Base-by-base conservation (phyloP, 768 basidiomycete species). In the Inosperma sp. region DNA sequence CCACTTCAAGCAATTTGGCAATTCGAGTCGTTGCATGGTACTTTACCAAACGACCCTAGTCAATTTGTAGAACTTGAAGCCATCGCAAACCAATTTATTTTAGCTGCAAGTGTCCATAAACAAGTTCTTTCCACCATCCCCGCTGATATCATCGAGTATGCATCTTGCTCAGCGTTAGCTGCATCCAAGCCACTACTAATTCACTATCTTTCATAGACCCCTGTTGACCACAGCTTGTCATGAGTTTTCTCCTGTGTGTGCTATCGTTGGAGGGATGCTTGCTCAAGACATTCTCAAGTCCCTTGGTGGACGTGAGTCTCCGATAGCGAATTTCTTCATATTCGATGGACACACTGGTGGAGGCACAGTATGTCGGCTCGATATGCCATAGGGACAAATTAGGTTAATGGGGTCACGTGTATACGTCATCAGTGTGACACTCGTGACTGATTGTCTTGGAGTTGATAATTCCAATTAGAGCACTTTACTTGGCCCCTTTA, bases 201-300 rank as follows among this genome's bases (percentile, higher is more conserved):
- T 9, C 12, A 16, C 36, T 17, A 40, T 19, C 43, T 42, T 39
- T 53, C 49, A 46, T 57, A 96, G 93, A 56, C 72, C 80, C n/a
- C 56, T 88, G 34, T 72, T 84, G 4, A 76, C 72, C 12, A 83
- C 86, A n/a, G 85, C 90, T 6, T 68, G 71, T 16, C 83, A 87
- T 64, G 93, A 95, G 64, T 91, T 97, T 70, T 86, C 93, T 0
- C 93, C 96, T 0, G 84, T 93, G 1, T 91, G 93, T 64, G 96
- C 96, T 1, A 88, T 99, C 29, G 77, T 99, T 31, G 96, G 96
- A 22, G 96, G 96, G 19, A 80, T 98, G 70, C 72, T 98, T 12
- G 94, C 85, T 1, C 96, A 98, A 66, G 96, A 99, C 64, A 86
- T 97, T 45, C 74, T 99, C 33, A 93, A 96, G 65, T 83, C 91